Evolutionary conservation across 1,284 basidiomycete genomes (phyloP).

Genomic region (Blastosporella zonata): DNA sequence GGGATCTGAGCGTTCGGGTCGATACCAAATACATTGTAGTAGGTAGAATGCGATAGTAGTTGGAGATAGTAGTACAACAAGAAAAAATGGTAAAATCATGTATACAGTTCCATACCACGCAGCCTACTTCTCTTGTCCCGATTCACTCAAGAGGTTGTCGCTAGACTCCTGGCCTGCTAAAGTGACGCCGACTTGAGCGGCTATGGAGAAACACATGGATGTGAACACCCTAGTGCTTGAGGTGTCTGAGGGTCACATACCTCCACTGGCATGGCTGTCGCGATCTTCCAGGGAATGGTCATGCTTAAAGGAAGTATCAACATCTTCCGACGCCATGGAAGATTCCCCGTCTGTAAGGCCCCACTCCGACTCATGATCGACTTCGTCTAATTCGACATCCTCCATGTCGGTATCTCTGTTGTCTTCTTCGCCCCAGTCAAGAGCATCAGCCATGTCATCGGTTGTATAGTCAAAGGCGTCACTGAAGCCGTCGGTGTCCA

Average conservation of each 20-base stretch:
- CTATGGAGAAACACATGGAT: conserved; percentile 18
- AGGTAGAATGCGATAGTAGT: not conserved
- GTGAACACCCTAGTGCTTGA: conserved; percentile 11
- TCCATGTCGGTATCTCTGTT: conserved; percentile 18
- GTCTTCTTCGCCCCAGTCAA: conserved; percentile 27
- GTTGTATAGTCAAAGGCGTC: conserved; percentile 33
- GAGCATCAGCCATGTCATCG: conserved; percentile 34
- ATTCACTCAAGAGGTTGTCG: conserved; percentile 7
- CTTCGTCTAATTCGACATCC: conserved; percentile 13
- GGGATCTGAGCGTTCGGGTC: conserved; percentile 18
- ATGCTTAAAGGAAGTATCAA: conserved; percentile 22
- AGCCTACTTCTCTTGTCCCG: conserved; percentile 21
- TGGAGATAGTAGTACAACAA: conserved; percentile 11
- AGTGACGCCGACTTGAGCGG: conserved; percentile 23
- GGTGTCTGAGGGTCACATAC: conserved; percentile 20
- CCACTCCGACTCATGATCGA: conserved; percentile 21
- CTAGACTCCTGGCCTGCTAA: conserved; percentile 23
- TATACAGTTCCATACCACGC: conserved; percentile 8
- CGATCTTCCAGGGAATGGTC: conserved; percentile 13
- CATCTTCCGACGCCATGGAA: conserved; percentile 26
- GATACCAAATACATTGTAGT: not conserved
- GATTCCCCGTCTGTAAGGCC: conserved; percentile 34
- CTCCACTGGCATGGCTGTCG: conserved; percentile 3
- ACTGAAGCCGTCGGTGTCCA: conserved; percentile 42
- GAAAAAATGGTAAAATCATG: conserved; percentile 3